These are phyloP conservation scores for Geotrichum fermentans DNA, from an alignment of 1,139 yeast genomes.

Conservation along the genomic window DNA sequence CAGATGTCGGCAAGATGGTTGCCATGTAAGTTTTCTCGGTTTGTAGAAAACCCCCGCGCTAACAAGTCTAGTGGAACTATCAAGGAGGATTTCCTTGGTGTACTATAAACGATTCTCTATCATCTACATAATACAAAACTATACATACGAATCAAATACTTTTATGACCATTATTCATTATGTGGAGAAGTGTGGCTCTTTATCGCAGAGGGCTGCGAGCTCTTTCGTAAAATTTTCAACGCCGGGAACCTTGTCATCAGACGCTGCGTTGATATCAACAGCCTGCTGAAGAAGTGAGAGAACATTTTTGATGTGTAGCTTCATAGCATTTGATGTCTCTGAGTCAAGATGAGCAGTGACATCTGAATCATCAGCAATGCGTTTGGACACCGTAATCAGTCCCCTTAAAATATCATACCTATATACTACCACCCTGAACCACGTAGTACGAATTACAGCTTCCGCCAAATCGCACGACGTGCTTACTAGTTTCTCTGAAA, in stretches of 20 bases:
- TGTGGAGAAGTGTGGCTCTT: conserved; percentile 3
- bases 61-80: conserved; percentile 60
- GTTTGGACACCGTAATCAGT: conserved; percentile 28
- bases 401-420: conserved; percentile 38
- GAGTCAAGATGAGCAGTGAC: not conserved
- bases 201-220: not conserved
- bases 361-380: conserved; percentile 17
- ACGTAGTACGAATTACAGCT: conserved; percentile 29
- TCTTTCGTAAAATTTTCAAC: conserved; percentile 10
- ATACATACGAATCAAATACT: conserved; percentile 1
- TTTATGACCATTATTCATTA: conserved; percentile 4
- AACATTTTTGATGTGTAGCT: not conserved
- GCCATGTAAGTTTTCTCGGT: conserved; percentile 52
- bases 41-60: conserved; percentile 8
- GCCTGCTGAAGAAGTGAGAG: conserved; percentile 1
- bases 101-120: conserved; percentile 41
- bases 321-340: not conserved
- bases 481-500: conserved; percentile 26
- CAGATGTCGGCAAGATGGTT: conserved; percentile 94
- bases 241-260: not conserved
- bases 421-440: conserved; percentile 37
- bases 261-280: conserved; percentile 3
- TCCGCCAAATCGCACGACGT: conserved; percentile 27
- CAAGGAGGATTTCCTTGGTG: conserved; percentile 94
- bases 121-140: not conserved